phyloP scores from a whole-genome alignment of 192 early-diverging fungal species.

The Podila clonocystis region DNA sequence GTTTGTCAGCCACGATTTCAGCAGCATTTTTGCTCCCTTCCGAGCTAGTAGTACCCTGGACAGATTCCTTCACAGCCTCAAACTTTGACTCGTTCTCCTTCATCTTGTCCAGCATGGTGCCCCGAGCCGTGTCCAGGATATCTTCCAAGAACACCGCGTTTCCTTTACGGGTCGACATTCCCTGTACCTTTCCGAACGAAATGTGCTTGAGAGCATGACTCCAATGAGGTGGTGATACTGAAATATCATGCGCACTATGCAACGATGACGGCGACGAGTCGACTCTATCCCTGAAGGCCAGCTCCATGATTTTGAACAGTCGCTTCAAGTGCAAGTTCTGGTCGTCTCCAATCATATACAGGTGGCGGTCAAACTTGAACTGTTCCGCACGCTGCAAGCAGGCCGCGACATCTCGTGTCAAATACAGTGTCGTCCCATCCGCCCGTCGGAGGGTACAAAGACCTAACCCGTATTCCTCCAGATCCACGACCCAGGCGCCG shows the following conservation, averaged over 20 bases:
- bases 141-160: conserved; percentile 94
- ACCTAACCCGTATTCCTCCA: conserved; percentile 79
- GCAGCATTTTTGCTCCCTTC: conserved; percentile 12
- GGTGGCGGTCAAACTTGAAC: conserved; percentile 81
- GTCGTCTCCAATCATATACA: conserved; percentile 89
- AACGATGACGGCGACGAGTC: too few species aligned
- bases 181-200: conserved; percentile 88
- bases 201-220: conserved; percentile 81
- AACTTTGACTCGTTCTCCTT: conserved; percentile 80
- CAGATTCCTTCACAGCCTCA: conserved; percentile 62
- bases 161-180: conserved; percentile 94
- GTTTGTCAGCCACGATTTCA: conserved; percentile 76
- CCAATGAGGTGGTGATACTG: conserved; percentile 61
- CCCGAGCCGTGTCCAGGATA: conserved; percentile 83
- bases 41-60: neutral
- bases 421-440: conserved; percentile 90
- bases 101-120: conserved; percentile 86
- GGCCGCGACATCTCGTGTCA: conserved; percentile 92
- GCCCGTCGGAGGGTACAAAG: conserved; percentile 76
- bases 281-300: conserved; percentile 23
- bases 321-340: conserved; percentile 90
- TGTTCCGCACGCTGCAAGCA: conserved; percentile 77
- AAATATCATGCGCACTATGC: conserved; percentile 40
- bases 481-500: conserved; percentile 83
- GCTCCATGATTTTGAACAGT: conserved; percentile 87